Evolutionary conservation across 176 grass and related monocot genomes (phyloP).

Genomic region (Tillandsia leiboldiana): DNA sequence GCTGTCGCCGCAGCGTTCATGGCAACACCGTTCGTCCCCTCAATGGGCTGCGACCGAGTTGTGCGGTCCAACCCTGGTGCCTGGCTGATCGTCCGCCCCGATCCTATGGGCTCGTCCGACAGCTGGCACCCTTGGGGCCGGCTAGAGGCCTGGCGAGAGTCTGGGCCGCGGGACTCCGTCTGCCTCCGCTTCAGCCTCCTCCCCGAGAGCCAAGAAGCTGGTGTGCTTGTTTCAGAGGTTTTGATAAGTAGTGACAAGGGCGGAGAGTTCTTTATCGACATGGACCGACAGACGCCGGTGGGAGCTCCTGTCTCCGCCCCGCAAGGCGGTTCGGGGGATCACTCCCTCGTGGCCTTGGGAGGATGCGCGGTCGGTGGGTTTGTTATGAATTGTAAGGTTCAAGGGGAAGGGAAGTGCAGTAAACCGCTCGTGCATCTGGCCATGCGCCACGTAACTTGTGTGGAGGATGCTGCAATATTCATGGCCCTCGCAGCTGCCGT

Average conservation of each 20-base stretch:
- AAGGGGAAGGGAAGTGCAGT: slow-evolving; percentile 49
- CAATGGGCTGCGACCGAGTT: slow-evolving; percentile 59
- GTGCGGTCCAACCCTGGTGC: slow-evolving; percentile 77
- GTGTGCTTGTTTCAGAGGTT: slow-evolving; percentile 61
- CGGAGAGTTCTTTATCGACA: slow-evolving; percentile 82
- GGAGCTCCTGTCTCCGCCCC: neutral
- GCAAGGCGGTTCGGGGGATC: neutral
- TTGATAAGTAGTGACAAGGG: slow-evolving; percentile 49
- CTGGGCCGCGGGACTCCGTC: slow-evolving; percentile 22
- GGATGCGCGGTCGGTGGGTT: slow-evolving; percentile 36
- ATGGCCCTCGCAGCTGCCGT: slow-evolving; percentile 74
- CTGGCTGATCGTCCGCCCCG: slow-evolving; percentile 62
- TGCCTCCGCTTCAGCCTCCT: slow-evolving; percentile 48
- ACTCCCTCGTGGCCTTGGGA: slow-evolving; percentile 9
- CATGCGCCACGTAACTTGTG: slow-evolving; percentile 47
- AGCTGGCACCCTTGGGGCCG: slow-evolving; percentile 89
- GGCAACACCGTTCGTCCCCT: slow-evolving; percentile 82
- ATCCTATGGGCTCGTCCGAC: slow-evolving; percentile 24
- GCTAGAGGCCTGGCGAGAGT: slow-evolving; percentile 78
- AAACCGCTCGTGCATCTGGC: slow-evolving; percentile 63
- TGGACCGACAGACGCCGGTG: slow-evolving; percentile 20
- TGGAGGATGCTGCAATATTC: slow-evolving; percentile 87
- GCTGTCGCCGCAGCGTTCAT: slow-evolving; percentile 81
- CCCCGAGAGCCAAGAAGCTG: slow-evolving; percentile 51
- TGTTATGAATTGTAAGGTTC: slow-evolving; percentile 74